Conservation (phyloP, 2,329 filamentous ascomycete species). For the Trichothecium roseum region DNA sequence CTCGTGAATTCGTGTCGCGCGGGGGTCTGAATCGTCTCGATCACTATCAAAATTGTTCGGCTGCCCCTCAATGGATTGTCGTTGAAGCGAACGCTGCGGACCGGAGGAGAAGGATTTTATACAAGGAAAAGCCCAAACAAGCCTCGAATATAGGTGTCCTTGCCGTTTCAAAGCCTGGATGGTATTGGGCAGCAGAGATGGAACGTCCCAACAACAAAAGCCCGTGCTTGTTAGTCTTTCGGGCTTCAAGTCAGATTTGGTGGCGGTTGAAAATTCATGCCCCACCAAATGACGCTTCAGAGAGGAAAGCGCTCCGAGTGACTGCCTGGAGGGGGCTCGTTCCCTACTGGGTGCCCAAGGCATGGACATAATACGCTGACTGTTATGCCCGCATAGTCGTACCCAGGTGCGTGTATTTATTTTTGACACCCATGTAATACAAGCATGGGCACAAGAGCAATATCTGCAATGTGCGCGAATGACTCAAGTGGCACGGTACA, state of each 20-base stretch:
- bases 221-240: neutral
- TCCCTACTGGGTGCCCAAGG: too few species aligned
- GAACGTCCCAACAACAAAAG: neutral
- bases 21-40: neutral
- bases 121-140: too few species aligned
- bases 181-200: neutral
- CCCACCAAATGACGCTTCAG: constrained; percentile 26
- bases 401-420: neutral
- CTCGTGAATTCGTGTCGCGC: neutral
- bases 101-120: too few species aligned
- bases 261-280: constrained; percentile 28
- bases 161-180: too few species aligned
- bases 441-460: too few species aligned
- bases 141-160: too few species aligned
- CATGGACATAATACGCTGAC: too few species aligned
- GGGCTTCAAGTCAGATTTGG: constrained; percentile 8
- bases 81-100: too few species aligned
- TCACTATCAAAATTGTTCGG: neutral
- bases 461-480: too few species aligned
- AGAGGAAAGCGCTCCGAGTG: constrained; percentile 5
- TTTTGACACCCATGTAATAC: too few species aligned
- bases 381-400: too few species aligned
- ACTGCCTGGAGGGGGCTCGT: constrained; percentile 15
- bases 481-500: neutral
- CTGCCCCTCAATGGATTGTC: neutral